Base-by-base conservation (phyloP, 768 basidiomycete genomes). In the Tylopilus rubrobrunneus region DNA sequence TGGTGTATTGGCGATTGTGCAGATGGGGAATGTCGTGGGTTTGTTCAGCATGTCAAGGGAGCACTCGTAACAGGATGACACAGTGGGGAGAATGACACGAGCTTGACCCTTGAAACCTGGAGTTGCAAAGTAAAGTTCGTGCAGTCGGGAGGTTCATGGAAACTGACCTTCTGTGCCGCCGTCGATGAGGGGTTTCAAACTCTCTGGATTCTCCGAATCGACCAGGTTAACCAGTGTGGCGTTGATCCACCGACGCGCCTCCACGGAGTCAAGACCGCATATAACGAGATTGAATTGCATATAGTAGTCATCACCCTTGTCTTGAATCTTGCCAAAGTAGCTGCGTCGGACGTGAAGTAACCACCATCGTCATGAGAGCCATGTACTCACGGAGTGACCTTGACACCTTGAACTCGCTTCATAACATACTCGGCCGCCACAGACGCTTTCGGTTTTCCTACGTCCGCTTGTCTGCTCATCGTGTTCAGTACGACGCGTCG, bases 21-120 rank as follows among this genome's bases (percentile, higher is more conserved):
- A 99, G 51, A 99, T 98, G 2, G 97, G 97, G 69, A 95, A 99
- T 12, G 87, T 88, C 39, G 94, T 97, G 1, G 87, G 95, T 58
- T 98, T 98, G 72, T 97, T 98, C 49, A 98, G 82, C 91, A 98
- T 98, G 67, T 98, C 94, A 45, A 99, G 85, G 3, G 92, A 92
- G 68, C 97, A 99, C 70, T 99, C 97, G 63, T 98, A 98, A 69
- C 97, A 99, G 8, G 95, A 95, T 10, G 93, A 87, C 53, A 98
- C 81, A 1, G 92, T 92, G 1, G 97, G 97, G 15, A 99, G 77
- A 62, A 99, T 98, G 41, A 98, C 95, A 56, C 95, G 85, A 40
- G 95, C 93, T 73, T 99, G 97, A 15, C 97, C 97, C 73, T 92
- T 96, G 83, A 99, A 99, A 28, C 96, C 95, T 98, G 63, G 12